These are phyloP conservation scores for Claviceps pusilla DNA, from an alignment of 2,329 filamentous ascomycete species.

Conservation along the genomic window DNA sequence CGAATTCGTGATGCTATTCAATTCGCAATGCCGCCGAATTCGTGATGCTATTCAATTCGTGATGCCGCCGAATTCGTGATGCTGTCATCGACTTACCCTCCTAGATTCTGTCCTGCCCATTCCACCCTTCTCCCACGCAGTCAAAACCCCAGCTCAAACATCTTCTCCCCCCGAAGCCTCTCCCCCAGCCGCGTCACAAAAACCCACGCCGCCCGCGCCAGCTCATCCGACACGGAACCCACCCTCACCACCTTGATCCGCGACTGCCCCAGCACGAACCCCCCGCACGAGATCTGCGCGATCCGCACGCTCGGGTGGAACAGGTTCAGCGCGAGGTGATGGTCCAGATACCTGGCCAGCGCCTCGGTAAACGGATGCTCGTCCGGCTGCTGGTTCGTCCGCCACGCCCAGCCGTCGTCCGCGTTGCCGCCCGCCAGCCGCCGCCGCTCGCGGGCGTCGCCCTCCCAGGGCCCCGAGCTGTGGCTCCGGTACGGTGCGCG, in stretches of 20 bases:
- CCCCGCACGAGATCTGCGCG: slow-evolving; percentile 38
- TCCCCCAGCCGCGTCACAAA: slow-evolving; percentile 23
- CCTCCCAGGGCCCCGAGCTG: slow-evolving; percentile 14
- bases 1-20: no score
- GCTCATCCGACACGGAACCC: slow-evolving; percentile 15
- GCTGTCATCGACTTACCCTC: no score
- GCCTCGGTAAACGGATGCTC: slow-evolving; percentile 33
- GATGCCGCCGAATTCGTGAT: no score
- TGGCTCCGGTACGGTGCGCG: background rate
- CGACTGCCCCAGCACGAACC: slow-evolving; percentile 38
- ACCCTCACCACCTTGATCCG: slow-evolving; percentile 31
- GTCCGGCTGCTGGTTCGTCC: slow-evolving; percentile 10
- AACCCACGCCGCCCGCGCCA: slow-evolving; percentile 22
- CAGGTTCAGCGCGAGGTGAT: slow-evolving; percentile 39
- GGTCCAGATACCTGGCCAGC: slow-evolving; percentile 32
- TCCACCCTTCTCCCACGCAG: no score
- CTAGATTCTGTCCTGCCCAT: no score
- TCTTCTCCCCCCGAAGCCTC: slow-evolving; percentile 15
- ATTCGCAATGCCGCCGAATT: no score
- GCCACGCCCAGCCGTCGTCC: slow-evolving; percentile 41
- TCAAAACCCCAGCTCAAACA: slow-evolving; percentile 4
- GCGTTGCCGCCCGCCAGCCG: slow-evolving; percentile 30
- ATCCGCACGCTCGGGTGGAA: slow-evolving; percentile 40
- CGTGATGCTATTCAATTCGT: no score
- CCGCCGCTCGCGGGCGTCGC: slow-evolving; percentile 24